Conservation (phyloP, 306 rosid genomes). For the Cyamopsis tetragonoloba region DNA sequence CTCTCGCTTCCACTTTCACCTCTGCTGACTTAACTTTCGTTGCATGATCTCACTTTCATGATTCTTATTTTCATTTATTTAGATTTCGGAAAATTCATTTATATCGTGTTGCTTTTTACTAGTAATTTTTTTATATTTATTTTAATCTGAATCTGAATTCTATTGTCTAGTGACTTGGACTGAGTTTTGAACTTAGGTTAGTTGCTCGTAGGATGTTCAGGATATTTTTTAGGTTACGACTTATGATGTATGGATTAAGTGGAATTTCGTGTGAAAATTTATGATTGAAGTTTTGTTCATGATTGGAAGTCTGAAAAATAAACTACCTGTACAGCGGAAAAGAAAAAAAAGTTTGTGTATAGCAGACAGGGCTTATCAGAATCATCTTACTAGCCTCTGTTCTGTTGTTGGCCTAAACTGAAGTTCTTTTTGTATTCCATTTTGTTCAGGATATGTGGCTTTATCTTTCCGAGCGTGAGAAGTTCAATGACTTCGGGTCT, state of each 20-base stretch:
- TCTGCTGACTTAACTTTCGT: neutral
- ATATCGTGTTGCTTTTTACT: neutral
- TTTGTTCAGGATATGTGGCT: conserved; percentile 91
- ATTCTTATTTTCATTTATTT: neutral
- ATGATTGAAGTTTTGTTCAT: neutral
- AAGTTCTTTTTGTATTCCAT: neutral
- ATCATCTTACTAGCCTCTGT: neutral
- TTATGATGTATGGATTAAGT: neutral
- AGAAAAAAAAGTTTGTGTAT: neutral
- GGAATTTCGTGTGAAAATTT: neutral
- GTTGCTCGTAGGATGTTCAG: neutral
- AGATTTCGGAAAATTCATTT: conserved; percentile 3
- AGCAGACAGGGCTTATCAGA: neutral
- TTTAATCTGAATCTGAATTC: neutral
- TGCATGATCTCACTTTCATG: neutral
- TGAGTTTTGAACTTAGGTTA: neutral
- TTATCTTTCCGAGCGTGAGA: conserved; percentile 70
- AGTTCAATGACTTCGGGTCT: conserved; percentile 69
- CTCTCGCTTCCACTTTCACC: neutral
- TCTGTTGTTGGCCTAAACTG: neutral
- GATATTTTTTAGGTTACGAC: conserved; percentile 8
- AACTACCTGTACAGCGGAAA: neutral
- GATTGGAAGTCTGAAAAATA: neutral
- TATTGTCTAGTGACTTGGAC: neutral
- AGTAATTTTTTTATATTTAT: neutral